Conservation (phyloP, 176 grass and related monocot genomes). For the Triticum aestivum region IWGSC_CS_RefSeq_v2.1 NC_057805.1:82860693-82861192, state of each 20-base stretch:
- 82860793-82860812: background rate
- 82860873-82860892: background rate
- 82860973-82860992: background rate
- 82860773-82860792: background rate
- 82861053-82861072: background rate
- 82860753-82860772: background rate
- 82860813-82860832: background rate
- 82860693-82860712: too few relatives aligned
- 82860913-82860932: background rate
- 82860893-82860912: background rate
- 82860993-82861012: background rate
- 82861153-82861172: slow-evolving; percentile 63
- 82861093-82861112: background rate
- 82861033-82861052: background rate
- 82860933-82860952: background rate
- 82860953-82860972: background rate
- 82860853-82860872: background rate
- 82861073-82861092: background rate
- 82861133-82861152: background rate
- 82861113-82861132: background rate
- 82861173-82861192: slow-evolving; percentile 54
- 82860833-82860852: background rate
- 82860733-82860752: background rate
- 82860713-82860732: too few relatives aligned
- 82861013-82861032: background rate